Conservation (phyloP, 768 basidiomycete genomes). For the Suillus subaureus region DNA sequence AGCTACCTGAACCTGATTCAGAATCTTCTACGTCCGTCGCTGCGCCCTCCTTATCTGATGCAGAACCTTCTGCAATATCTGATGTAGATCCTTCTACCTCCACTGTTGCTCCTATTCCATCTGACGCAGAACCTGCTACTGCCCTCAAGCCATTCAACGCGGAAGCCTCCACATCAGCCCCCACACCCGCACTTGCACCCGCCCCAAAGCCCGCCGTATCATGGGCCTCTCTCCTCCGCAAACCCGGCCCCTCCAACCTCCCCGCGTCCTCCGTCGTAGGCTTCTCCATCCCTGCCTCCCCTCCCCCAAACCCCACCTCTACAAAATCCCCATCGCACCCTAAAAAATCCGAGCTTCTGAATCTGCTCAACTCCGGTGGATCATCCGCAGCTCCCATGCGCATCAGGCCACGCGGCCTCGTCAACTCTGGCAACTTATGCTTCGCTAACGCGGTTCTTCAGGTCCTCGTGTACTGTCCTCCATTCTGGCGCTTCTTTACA, state of each 20-base stretch:
- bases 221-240: conserved; percentile 73
- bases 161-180: neutral
- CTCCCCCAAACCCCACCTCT: conserved; percentile 21
- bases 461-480: conserved; percentile 85
- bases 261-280: conserved; percentile 75
- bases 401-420: conserved; percentile 75
- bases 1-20: neutral
- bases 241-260: conserved; percentile 46
- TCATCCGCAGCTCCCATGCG: conserved; percentile 24
- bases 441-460: conserved; percentile 96
- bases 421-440: conserved; percentile 97
- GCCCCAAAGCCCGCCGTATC: conserved; percentile 50
- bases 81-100: conserved; percentile 7
- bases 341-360: conserved; percentile 53
- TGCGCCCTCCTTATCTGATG: neutral
- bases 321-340: conserved; percentile 32
- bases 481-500: conserved; percentile 77
- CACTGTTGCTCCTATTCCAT: neutral
- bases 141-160: neutral
- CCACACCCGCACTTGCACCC: conserved; percentile 18
- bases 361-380: conserved; percentile 50
- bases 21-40: conserved; percentile 9
- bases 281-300: conserved; percentile 66
- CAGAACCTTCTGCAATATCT: conserved; percentile 6
- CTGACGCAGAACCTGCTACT: conserved; percentile 9